phyloP scores from a whole-genome alignment of 2,329 filamentous ascomycete species.

The Fusarium proliferatum region DNA sequence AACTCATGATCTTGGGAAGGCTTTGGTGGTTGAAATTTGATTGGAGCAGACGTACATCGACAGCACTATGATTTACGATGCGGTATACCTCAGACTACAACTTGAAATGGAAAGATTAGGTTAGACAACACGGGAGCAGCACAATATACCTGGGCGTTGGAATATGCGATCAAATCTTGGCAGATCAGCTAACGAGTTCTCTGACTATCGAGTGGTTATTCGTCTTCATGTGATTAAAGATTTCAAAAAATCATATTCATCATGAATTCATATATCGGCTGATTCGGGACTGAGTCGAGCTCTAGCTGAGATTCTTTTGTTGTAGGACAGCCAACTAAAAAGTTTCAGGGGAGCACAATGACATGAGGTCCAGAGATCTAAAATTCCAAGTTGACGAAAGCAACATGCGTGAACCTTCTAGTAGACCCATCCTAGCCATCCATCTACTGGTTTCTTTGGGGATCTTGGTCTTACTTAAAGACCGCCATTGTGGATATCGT shows the following conservation, averaged over 20 bases:
- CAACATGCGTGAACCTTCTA: not conserved
- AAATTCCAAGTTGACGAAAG: not conserved
- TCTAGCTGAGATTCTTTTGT: not conserved
- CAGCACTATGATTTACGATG: constrained; percentile 42
- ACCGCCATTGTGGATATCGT: not conserved
- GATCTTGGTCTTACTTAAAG: not conserved
- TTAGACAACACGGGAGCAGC: constrained; percentile 26
- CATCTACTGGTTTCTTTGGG: not conserved
- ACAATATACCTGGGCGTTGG: constrained; percentile 29
- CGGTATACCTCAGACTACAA: constrained; percentile 29
- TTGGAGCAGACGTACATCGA: constrained; percentile 16
- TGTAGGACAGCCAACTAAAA: not conserved
- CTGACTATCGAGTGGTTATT: not conserved
- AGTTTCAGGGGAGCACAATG: not conserved
- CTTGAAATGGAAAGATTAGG: constrained; percentile 9
- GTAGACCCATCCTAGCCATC: not conserved
- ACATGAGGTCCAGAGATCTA: not conserved
- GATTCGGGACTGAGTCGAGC: not conserved
- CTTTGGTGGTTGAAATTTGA: not conserved
- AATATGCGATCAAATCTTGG: constrained; percentile 1
- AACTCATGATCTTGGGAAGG: constrained; percentile 63
- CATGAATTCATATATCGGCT: not conserved
- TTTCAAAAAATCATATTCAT: not conserved
- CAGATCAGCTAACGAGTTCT: not conserved
- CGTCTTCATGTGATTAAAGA: not conserved